Base-by-base conservation (phyloP, 148 eudicot genomes). In the Beta vulgaris region DNA sequence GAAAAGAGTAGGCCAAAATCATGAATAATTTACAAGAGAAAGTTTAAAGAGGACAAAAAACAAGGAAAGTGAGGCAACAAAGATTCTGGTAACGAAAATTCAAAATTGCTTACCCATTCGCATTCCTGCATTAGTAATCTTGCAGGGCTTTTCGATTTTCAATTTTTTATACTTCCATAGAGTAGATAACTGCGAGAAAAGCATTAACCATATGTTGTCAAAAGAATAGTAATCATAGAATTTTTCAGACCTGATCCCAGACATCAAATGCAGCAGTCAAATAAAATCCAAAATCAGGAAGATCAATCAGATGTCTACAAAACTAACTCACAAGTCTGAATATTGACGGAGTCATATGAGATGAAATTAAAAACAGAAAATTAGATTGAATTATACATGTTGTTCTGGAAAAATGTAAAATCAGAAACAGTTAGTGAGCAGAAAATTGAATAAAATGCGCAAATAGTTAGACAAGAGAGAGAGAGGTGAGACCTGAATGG, bases 401-500 rank as follows among this genome's bases (percentile, higher is more conserved):
- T 25, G 26, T 6, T 15, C 21, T 53, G 26, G 28, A 1, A 14
- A n/a, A 53, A 53, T 10, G 11, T 21, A 53, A 53, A 19, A 25
- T 23, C 28, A 54, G n/a, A 25, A 21, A 25, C 0, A 8, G 2
- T 0, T 48, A 48, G 54, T 48, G 18, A 15, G 21, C 19, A 4
- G 21, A 48, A 8, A 48, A 1, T n/a, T 12, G 21, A 48, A 19
- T 48, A 4, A 48, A 48, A 12, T 13, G 5, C 13, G 54, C 3
- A 14, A 48, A 13, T 48, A 19, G 3, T 6, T 12, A 55, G 28
- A 15, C 57, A 63, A 12, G 3, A 11, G 40, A 44, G 60, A 48
- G n/a, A 60, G 36, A 36, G 7, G 0, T 46, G 49, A 9, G 39
- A 89, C 97, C 93, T 91, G 69, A 81, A 89, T 57, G 39, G 71